A percentile compares a stretch with the other conserved stretches of the same genome.
Conservation (phyloP, 2,329 filamentous ascomycete species). For the Pseudogymnoascus sp. region DNA sequence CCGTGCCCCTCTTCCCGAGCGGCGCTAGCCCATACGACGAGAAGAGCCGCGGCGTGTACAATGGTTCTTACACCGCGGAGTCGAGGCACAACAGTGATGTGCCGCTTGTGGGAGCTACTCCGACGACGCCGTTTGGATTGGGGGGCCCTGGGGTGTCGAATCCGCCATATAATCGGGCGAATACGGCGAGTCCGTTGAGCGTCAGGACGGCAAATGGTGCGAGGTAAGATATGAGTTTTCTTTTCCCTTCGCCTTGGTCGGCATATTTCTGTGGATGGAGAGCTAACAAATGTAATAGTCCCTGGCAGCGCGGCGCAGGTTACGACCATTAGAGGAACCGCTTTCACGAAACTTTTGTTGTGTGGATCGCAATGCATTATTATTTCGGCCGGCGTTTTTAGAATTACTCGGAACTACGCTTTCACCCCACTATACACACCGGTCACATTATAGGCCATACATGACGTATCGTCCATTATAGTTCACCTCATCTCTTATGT, state of each 20-base stretch:
- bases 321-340: slow-evolving; percentile 37
- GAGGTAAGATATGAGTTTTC: slow-evolving; percentile 33
- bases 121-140: slow-evolving; percentile 11
- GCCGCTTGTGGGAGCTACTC: slow-evolving; percentile 15
- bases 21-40: slow-evolving; percentile 25
- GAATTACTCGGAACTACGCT: neutral
- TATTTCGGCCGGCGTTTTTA: neutral
- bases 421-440: neutral
- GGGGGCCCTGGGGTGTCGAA: neutral
- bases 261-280: neutral
- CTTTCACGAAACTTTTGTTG: neutral
- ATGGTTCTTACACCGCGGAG: slow-evolving; percentile 18
- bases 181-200: slow-evolving; percentile 27
- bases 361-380: neutral
- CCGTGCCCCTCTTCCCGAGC: slow-evolving; percentile 42
- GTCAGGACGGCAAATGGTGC: slow-evolving; percentile 34
- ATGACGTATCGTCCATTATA: neutral
- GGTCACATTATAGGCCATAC: neutral
- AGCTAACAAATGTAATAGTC: slow-evolving; percentile 31
- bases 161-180: slow-evolving; percentile 22
- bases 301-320: slow-evolving; percentile 49
- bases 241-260: too few species aligned
- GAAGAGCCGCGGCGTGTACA: slow-evolving; percentile 19
- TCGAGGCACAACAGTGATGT: slow-evolving; percentile 19
- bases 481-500: neutral